phyloP scores from a whole-genome alignment of 129 eudicot species.

The Artemisia argyi region DNA sequence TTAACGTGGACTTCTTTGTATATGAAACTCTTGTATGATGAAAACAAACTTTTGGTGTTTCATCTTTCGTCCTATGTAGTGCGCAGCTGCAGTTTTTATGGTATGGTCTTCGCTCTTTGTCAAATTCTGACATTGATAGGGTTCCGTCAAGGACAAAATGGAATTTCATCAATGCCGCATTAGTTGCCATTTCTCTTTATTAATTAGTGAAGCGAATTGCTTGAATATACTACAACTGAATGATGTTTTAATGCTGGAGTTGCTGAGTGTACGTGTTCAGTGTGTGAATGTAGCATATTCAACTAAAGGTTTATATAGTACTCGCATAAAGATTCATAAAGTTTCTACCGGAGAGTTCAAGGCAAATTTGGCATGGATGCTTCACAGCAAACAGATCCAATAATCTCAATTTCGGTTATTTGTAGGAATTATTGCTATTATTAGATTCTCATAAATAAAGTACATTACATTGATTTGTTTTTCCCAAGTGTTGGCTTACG shows the following conservation, averaged over 20 bases:
- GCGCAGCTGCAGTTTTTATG: conserved; percentile 41
- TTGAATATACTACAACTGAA: too few species aligned
- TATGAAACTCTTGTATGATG: conserved; percentile 27
- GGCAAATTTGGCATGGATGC: conserved; percentile 11
- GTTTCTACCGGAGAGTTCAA: not conserved
- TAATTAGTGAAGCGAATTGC: not conserved
- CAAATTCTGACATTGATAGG: conserved; percentile 25
- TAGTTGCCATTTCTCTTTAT: conserved; percentile 24
- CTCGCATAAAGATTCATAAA: not conserved
- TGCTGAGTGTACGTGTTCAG: too few species aligned
- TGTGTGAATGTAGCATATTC: not conserved
- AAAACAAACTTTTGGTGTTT: conserved; percentile 13
- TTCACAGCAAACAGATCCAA: not conserved
- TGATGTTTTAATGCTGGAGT: too few species aligned
- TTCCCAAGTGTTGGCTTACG: not conserved
- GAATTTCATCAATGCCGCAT: conserved; percentile 18
- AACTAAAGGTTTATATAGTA: not conserved
- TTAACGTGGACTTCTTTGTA: conserved; percentile 7
- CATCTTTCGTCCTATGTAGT: conserved; percentile 27
- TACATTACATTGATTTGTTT: not conserved
- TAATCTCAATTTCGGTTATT: not conserved
- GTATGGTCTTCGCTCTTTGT: conserved; percentile 39
- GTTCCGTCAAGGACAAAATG: conserved; percentile 20
- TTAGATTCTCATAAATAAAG: conserved; percentile 4
- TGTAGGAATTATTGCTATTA: not conserved